Evolutionary conservation across 805 yeast genomes (phyloP).

Genomic region (Wickerhamomyces rabaulensis): DNA sequence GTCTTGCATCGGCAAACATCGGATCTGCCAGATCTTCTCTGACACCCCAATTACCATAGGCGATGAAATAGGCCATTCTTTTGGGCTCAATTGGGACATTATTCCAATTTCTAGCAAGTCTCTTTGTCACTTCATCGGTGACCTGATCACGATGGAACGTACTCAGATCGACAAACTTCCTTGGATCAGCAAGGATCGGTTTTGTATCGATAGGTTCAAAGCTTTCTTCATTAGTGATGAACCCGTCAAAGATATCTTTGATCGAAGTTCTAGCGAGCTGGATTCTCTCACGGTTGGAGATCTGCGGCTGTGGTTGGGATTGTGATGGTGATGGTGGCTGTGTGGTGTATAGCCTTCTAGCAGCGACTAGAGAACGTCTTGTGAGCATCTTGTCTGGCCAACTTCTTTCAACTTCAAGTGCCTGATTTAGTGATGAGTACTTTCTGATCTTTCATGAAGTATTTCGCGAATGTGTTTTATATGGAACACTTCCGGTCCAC

Average conservation of each 20-base stretch:
- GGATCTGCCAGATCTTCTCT: slow-evolving; percentile 48
- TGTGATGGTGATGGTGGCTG: background rate
- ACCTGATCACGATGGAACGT: slow-evolving; percentile 54
- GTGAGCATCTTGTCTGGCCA: too few relatives aligned
- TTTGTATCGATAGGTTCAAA: slow-evolving; percentile 44
- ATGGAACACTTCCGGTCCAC: too few relatives aligned
- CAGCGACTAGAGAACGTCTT: too few relatives aligned
- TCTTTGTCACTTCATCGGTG: slow-evolving; percentile 43
- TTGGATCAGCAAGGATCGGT: slow-evolving; percentile 37
- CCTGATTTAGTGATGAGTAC: too few relatives aligned
- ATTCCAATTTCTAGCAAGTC: slow-evolving; percentile 51
- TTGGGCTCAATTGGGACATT: slow-evolving; percentile 44
- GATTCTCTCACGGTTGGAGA: slow-evolving; percentile 18
- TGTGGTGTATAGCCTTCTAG: too few relatives aligned
- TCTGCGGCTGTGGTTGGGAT: background rate
- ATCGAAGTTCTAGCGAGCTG: slow-evolving; percentile 22
- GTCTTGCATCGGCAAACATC: slow-evolving; percentile 39
- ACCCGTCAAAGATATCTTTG: slow-evolving; percentile 26
- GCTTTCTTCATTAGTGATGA: slow-evolving; percentile 29
- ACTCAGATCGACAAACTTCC: slow-evolving; percentile 25
- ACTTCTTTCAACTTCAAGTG: too few relatives aligned
- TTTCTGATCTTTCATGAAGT: too few relatives aligned
- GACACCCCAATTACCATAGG: slow-evolving; percentile 70
- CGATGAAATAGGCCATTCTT: slow-evolving; percentile 51
- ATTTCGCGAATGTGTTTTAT: too few relatives aligned